phyloP scores from a whole-genome alignment of 2,329 filamentous ascomycete genomes.

The Aspergillus brasiliensis region DNA sequence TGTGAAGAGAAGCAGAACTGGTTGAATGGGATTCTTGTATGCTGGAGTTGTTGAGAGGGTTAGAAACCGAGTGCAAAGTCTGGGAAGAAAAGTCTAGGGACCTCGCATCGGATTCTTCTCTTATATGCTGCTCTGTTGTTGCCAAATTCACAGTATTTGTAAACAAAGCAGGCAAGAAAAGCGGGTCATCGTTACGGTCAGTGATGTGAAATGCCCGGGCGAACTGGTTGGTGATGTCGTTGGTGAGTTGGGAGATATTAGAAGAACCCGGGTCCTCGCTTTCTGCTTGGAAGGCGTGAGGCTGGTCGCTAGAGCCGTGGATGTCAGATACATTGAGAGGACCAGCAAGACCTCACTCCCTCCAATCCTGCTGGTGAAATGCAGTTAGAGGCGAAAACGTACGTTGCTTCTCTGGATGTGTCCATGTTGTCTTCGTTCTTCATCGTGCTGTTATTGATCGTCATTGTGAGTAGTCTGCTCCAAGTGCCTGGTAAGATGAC shows the following conservation, averaged over 20 bases:
- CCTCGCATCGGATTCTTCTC: neutral
- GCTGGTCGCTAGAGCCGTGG: neutral
- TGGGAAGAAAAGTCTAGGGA: neutral
- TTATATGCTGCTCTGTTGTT: neutral
- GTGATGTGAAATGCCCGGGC: conserved; percentile 10
- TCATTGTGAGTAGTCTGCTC: neutral
- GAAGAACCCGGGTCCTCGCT: neutral
- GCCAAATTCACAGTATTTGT: neutral
- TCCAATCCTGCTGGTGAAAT: neutral
- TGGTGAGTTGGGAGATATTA: neutral
- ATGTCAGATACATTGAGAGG: neutral
- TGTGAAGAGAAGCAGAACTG: neutral
- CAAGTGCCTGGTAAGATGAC: neutral
- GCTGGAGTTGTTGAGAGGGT: neutral
- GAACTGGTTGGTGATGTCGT: conserved; percentile 7
- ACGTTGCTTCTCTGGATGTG: neutral
- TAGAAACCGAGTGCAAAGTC: neutral
- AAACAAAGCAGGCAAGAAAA: neutral
- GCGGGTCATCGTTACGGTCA: conserved; percentile 2
- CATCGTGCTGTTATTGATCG: neutral
- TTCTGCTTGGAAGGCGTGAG: neutral
- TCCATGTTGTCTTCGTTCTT: neutral
- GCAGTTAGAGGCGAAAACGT: neutral
- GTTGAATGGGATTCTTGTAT: neutral
- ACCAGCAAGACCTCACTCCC: no score